Evolutionary conservation across 2,329 filamentous ascomycete genomes (phyloP).

Genomic region (Verticillium zaregamsianum): DNA sequence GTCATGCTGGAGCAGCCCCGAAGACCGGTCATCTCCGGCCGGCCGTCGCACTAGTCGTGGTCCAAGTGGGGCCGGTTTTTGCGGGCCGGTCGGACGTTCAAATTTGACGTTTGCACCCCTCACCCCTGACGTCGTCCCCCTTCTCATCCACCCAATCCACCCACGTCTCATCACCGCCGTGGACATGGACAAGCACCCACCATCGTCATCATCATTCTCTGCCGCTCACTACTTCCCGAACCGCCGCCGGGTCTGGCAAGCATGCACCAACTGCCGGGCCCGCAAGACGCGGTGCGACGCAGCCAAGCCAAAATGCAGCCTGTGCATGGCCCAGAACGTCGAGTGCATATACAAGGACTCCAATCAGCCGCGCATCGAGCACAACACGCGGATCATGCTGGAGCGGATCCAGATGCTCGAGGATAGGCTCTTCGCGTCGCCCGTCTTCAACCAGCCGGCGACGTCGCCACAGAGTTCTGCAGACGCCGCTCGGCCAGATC

Average conservation of each 20-base stretch:
- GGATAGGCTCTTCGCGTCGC: constrained; percentile 16
- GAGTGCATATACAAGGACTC: constrained; percentile 24
- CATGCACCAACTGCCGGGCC: constrained; percentile 23
- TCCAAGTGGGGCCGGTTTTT: not conserved
- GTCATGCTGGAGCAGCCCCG: no score
- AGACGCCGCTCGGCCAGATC: not conserved
- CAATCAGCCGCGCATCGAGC: constrained; percentile 21
- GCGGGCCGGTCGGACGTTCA: not conserved
- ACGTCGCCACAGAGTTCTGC: not conserved
- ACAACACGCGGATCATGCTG: constrained; percentile 21
- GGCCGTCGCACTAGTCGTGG: not conserved
- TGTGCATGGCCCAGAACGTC: constrained; percentile 21
- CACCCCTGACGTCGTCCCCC: not conserved
- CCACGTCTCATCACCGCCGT: not conserved
- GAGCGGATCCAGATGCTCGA: constrained; percentile 25
- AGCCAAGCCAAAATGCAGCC: constrained; percentile 20
- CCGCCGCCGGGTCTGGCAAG: constrained; percentile 17
- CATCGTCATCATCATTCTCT: constrained; percentile 7
- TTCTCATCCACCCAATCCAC: not conserved
- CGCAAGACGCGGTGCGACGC: constrained; percentile 26
- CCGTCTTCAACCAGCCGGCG: constrained; percentile 1
- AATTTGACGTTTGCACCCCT: not conserved
- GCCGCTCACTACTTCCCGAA: constrained; percentile 5
- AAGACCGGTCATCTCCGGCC: not conserved
- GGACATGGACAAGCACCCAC: constrained; percentile 1